phyloP scores from a whole-genome alignment of 495 filamentous ascomycete genomes.

The Neurospora sp. region DNA sequence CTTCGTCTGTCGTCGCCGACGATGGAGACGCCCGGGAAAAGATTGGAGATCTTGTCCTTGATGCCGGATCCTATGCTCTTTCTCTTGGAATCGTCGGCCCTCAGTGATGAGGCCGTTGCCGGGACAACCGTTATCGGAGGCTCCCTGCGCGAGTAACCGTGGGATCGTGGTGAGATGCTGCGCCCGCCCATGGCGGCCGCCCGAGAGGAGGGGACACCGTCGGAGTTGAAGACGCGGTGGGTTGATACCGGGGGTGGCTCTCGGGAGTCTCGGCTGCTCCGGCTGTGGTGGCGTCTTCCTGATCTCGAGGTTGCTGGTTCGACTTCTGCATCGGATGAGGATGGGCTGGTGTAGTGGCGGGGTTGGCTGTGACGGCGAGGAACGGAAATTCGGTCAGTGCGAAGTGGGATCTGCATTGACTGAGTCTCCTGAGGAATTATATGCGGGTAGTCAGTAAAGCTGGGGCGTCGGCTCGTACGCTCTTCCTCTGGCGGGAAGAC shows the following conservation, averaged over 20 bases:
- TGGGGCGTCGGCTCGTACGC: constrained; percentile 13
- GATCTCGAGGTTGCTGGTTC: not conserved
- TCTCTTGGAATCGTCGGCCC: constrained; percentile 10
- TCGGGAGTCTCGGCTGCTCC: constrained; percentile 13
- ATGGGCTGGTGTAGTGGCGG: not conserved
- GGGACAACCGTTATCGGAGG: constrained; percentile 1
- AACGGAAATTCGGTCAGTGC: constrained; percentile 6
- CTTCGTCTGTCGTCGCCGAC: constrained; percentile 12
- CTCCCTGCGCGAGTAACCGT: constrained; percentile 5
- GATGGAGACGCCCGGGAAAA: constrained; percentile 10
- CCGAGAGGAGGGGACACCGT: constrained; percentile 6
- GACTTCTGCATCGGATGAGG: not conserved
- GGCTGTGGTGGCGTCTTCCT: constrained; percentile 8
- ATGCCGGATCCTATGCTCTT: constrained; percentile 10
- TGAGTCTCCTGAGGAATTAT: constrained; percentile 9
- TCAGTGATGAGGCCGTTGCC: not conserved
- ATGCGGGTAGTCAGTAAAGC: constrained; percentile 17
- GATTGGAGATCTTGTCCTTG: constrained; percentile 15
- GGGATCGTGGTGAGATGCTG: constrained; percentile 9
- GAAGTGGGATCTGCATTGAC: constrained; percentile 11
- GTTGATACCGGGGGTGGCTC: constrained; percentile 16
- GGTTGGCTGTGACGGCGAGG: constrained; percentile 21
- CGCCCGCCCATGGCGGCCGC: not conserved
- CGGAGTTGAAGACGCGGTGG: constrained; percentile 14
- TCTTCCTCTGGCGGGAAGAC: constrained; percentile 16